These are phyloP conservation scores for Penicillium silybi DNA, from an alignment of 495 filamentous ascomycete genomes.

Conservation along the genomic window DNA sequence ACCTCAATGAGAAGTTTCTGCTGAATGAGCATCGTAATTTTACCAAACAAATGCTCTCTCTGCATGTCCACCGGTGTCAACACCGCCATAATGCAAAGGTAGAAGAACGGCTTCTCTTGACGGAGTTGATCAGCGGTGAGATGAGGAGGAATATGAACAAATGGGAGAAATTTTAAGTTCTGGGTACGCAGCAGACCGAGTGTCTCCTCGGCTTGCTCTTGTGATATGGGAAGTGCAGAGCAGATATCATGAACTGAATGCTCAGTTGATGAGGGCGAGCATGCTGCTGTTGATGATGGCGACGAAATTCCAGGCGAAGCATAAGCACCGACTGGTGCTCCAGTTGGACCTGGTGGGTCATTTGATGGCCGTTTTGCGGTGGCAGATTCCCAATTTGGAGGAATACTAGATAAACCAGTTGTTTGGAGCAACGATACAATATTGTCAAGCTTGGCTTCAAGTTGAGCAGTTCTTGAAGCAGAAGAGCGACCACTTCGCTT, in stretches of 20 bases:
- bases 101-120: slow-evolving; percentile 47
- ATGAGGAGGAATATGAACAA: slow-evolving; percentile 39
- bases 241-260: slow-evolving; percentile 7
- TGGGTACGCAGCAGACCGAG: slow-evolving; percentile 38
- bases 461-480: slow-evolving; percentile 30
- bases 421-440: slow-evolving; percentile 44
- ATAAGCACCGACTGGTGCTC: background rate
- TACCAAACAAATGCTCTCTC: slow-evolving; percentile 32
- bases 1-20: slow-evolving; percentile 46
- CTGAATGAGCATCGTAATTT: slow-evolving; percentile 39
- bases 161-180: slow-evolving; percentile 42
- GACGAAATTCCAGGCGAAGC: slow-evolving; percentile 11
- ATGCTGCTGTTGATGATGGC: slow-evolving; percentile 9
- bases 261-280: background rate
- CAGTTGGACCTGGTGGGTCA: background rate
- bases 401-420: slow-evolving; percentile 11
- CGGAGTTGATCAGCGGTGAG: slow-evolving; percentile 45
- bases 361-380: slow-evolving; percentile 4
- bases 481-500: slow-evolving; percentile 28
- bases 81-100: slow-evolving; percentile 52
- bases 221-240: slow-evolving; percentile 15
- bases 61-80: slow-evolving; percentile 25
- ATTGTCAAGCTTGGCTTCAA: slow-evolving; percentile 51
- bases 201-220: slow-evolving; percentile 35
- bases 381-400: slow-evolving; percentile 12